A percentile compares a stretch with the other conserved stretches of the same genome.
phyloP scores from a whole-genome alignment of 1,139 yeast genomes.

The Geotrichum phurueaensis region DNA sequence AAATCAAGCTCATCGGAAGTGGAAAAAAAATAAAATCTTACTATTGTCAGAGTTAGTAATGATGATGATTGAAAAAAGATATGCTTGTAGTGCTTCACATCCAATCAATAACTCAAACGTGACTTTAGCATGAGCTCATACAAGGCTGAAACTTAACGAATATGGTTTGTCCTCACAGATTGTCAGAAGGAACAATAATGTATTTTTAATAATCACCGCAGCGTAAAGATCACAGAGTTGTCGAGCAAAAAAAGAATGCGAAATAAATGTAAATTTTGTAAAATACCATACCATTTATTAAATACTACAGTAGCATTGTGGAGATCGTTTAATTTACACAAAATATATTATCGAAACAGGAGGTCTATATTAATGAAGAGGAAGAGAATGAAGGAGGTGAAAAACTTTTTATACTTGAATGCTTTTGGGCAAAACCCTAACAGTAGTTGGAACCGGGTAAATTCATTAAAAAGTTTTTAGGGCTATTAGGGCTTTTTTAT shows the following conservation, averaged over 20 bases:
- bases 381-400: background rate
- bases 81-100: background rate
- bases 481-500: background rate
- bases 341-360: background rate
- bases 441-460: background rate
- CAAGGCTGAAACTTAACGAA: conserved; percentile 20
- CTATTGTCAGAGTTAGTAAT: background rate
- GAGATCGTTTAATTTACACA: background rate
- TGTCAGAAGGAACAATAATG: conserved; percentile 17
- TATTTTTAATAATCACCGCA: conserved; percentile 14
- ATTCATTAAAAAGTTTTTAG: background rate
- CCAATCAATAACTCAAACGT: background rate
- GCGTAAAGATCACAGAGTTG: background rate
- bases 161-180: conserved; percentile 16
- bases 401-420: background rate
- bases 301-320: conserved; percentile 1
- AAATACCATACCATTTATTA: conserved; percentile 6
- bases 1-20: background rate
- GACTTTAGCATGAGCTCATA: conserved; percentile 15
- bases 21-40: conserved; percentile 1
- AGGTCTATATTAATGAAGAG: background rate
- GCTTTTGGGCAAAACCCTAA: background rate
- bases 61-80: background rate
- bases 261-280: background rate
- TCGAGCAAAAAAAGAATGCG: background rate